phyloP scores from a whole-genome alignment of 345 rosid species.

The Euphorbia pulcherrima region DNA sequence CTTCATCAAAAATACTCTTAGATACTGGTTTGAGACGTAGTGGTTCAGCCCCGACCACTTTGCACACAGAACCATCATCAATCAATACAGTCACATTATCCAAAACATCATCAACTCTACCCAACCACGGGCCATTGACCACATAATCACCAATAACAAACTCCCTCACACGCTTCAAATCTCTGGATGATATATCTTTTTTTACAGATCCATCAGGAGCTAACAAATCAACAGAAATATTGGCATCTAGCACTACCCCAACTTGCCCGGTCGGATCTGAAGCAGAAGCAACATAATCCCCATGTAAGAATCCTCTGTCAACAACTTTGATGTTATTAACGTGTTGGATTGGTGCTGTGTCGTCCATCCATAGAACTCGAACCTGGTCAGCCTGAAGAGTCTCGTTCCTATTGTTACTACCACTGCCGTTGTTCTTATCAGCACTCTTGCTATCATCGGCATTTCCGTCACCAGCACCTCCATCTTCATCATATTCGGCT shows the following conservation, averaged over 20 bases:
- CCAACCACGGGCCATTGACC: constrained; percentile 89
- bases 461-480: constrained; percentile 33
- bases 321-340: constrained; percentile 53
- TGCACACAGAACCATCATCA: constrained; percentile 94
- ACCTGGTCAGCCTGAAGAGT: constrained; percentile 68
- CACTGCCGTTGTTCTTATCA: constrained; percentile 29
- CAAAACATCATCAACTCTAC: constrained; percentile 83
- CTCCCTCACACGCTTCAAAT: constrained; percentile 83
- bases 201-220: constrained; percentile 60
- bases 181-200: constrained; percentile 59
- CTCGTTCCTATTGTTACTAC: constrained; percentile 42
- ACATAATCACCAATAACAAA: constrained; percentile 84
- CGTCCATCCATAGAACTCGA: constrained; percentile 86
- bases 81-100: constrained; percentile 90
- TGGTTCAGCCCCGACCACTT: constrained; percentile 82
- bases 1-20: constrained; percentile 75
- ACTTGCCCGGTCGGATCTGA: constrained; percentile 83
- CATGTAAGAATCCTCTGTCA: constrained; percentile 89
- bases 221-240: constrained; percentile 65
- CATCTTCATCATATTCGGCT: constrained; percentile 29
- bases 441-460: constrained; percentile 20
- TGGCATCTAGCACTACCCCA: constrained; percentile 78
- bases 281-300: constrained; percentile 85
- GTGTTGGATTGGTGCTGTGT: constrained; percentile 63
- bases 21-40: constrained; percentile 63